These are phyloP conservation scores for Colletotrichum godetiae DNA, from an alignment of 2,329 filamentous ascomycete genomes.

Conservation along the genomic window DNA sequence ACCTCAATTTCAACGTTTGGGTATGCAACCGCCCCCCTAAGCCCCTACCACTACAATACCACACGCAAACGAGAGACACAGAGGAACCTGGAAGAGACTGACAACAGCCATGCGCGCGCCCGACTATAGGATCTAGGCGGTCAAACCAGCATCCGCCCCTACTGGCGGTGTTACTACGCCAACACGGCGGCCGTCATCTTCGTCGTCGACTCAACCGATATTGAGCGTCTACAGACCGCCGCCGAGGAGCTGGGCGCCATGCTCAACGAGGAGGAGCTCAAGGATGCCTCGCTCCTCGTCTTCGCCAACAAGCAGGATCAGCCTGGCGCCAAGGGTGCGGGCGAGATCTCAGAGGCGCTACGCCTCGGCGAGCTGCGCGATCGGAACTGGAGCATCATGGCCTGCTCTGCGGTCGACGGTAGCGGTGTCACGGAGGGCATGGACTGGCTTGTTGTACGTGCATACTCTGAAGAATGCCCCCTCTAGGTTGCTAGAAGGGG, in stretches of 20 bases:
- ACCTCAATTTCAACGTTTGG: slow-evolving; percentile 99
- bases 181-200: slow-evolving; percentile 99
- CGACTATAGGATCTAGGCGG: slow-evolving; percentile 84
- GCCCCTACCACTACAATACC: neutral
- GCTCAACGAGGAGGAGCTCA: slow-evolving; percentile 96
- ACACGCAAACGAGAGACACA: neutral
- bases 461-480: neutral
- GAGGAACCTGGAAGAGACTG: slow-evolving; percentile 32
- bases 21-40: slow-evolving; percentile 61
- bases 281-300: slow-evolving; percentile 90
- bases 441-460: slow-evolving; percentile 94
- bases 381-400: slow-evolving; percentile 99
- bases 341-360: slow-evolving; percentile 94
- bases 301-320: slow-evolving; percentile 99
- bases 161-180: slow-evolving; percentile 99
- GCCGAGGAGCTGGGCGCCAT: slow-evolving; percentile 93
- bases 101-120: slow-evolving; percentile 30
- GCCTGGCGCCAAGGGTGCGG: slow-evolving; percentile 94
- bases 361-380: slow-evolving; percentile 91
- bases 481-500: too few relatives aligned
- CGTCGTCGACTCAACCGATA: slow-evolving; percentile 98
- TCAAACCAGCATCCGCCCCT: slow-evolving; percentile 97
- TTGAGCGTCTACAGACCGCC: slow-evolving; percentile 92
- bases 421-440: slow-evolving; percentile 96
- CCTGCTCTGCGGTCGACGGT: slow-evolving; percentile 95